Base-by-base conservation (phyloP, 2,329 filamentous ascomycete species). In the Fusarium sambucinum region DNA sequence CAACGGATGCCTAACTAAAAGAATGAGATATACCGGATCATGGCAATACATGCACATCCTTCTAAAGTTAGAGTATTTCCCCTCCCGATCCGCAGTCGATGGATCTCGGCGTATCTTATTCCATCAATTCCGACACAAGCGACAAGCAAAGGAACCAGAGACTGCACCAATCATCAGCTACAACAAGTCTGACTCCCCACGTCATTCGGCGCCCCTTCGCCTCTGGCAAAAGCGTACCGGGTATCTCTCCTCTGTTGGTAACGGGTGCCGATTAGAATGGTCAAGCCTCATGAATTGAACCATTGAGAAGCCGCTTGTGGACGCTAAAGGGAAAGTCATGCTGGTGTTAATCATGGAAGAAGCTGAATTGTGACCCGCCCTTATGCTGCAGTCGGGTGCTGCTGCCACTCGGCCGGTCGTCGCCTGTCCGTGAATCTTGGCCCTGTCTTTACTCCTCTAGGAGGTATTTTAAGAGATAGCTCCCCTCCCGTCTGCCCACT, bases 181-280 rank as follows among this genome's bases (percentile, higher is more conserved):
- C 38, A 23, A n/a, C 46, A 38, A 38, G 45, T 29, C 53, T 46
- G 53, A 59, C 55, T 46, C 55, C 51, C 47, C 52, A 72, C 69
- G 69, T 68, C 69, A 70, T 68, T 40, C 52, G 30, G 47, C 63
- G 47, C 60, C 32, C 41, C 50, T 25, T 66, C 40, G 32, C 35
- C 54, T 52, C 45, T 41, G 52, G 52, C 16, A 27, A 65, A 55
- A 53, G 23, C 16, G 54, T 52, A 63, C 58, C 32, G 42, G 51
- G 55, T 44, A 50, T 45, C 50, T 45, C 62, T 50, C 42, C 66
- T 69, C 44, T 37, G 42, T 69, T 59, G 33, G 66, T 57, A 52
- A 69, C 53, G 29, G 14, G 25, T 32, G 29, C 37, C 45, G 50
- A 59, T 41, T 17, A 56, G 45, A 61, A 51, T 33, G 27, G 47